phyloP scores from a whole-genome alignment of 768 basidiomycete genomes.

The Sistotremastrum suecicum region DNA sequence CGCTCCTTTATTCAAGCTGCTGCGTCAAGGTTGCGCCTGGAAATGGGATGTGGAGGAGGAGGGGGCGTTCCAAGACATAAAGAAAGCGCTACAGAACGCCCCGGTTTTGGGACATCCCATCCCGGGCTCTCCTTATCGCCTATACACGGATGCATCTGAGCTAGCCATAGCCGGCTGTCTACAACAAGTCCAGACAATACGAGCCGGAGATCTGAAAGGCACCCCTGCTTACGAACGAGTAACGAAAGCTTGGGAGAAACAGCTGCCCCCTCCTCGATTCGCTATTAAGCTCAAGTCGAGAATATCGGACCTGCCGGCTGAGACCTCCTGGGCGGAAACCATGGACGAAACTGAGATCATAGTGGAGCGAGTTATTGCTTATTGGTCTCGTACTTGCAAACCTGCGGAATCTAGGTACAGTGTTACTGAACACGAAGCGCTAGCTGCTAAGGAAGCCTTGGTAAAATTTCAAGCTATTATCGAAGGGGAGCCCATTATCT shows the following conservation, averaged over 20 bases:
- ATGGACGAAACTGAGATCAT: conserved; percentile 19
- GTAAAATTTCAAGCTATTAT: conserved; percentile 23
- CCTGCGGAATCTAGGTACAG: conserved; percentile 23
- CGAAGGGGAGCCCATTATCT: conserved; percentile 19
- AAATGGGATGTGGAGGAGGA: conserved; percentile 13
- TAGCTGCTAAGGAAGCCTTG: conserved; percentile 23
- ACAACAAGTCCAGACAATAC: conserved; percentile 14
- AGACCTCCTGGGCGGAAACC: conserved; percentile 7
- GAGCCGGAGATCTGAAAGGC: conserved; percentile 10
- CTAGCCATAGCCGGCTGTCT: conserved; percentile 10
- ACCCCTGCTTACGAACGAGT: conserved; percentile 12
- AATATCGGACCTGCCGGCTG: neutral
- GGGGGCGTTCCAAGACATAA: conserved; percentile 16
- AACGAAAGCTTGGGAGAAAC: conserved; percentile 3
- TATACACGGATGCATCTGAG: conserved; percentile 22
- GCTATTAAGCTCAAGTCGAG: conserved; percentile 2
- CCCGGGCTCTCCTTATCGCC: conserved; percentile 16
- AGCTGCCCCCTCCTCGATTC: conserved; percentile 5
- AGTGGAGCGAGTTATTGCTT: conserved; percentile 18
- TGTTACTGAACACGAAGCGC: conserved; percentile 24
- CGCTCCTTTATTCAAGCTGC: conserved; percentile 19
- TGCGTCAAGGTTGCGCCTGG: conserved; percentile 15
- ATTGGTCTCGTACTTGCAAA: conserved; percentile 18
- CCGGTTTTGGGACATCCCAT: conserved; percentile 20
- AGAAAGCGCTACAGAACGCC: conserved; percentile 16